These are phyloP conservation scores for Sugiyamaella xylanicola DNA, from an alignment of 1,139 yeast species.

Conservation along the genomic window DNA sequence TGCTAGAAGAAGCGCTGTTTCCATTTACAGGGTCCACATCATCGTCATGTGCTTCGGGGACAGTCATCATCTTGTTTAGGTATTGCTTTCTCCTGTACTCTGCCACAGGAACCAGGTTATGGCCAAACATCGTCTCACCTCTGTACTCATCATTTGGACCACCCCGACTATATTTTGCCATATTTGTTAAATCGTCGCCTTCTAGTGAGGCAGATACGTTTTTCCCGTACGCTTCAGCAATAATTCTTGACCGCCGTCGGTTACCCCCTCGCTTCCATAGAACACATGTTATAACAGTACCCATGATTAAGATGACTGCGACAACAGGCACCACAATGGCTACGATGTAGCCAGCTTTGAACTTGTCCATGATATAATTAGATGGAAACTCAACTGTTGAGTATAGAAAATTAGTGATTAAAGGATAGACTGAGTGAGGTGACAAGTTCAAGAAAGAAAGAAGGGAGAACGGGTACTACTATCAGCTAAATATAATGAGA, in stretches of 20 bases:
- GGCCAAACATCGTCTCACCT: conserved; percentile 12
- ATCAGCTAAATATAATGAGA: not conserved
- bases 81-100: conserved; percentile 10
- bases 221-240: conserved; percentile 2
- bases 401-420: too few species aligned
- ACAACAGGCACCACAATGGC: conserved; percentile 38
- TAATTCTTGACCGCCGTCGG: conserved; percentile 1
- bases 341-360: conserved; percentile 32
- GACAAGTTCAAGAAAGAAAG: not conserved
- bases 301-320: conserved; percentile 27
- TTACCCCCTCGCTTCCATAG: conserved; percentile 8
- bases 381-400: too few species aligned
- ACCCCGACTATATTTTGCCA: not conserved
- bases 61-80: conserved; percentile 6
- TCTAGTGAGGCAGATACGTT: conserved; percentile 2
- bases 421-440: too few species aligned
- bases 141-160: not conserved
- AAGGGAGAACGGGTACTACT: not conserved
- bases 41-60: conserved; percentile 1
- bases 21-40: not conserved
- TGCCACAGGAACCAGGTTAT: conserved; percentile 12
- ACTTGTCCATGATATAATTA: conserved; percentile 11
- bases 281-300: conserved; percentile 23
- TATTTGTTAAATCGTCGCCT: conserved; percentile 1
- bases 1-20: not conserved